These are phyloP conservation scores for Talaromyces borbonicus DNA, from an alignment of 495 filamentous ascomycete species.

Conservation along the genomic window DNA sequence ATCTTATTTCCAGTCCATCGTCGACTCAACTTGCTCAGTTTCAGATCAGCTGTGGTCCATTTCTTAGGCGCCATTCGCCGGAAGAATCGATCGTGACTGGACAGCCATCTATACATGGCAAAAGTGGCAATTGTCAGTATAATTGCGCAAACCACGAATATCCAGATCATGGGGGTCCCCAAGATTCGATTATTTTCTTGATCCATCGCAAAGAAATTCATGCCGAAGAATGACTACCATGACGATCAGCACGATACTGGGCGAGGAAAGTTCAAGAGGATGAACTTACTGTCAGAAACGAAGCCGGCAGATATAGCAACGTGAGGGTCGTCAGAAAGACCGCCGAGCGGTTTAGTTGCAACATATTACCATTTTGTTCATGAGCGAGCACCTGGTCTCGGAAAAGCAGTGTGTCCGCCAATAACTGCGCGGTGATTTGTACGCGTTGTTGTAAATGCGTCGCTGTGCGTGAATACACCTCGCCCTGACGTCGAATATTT, in stretches of 20 bases:
- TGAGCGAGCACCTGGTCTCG: constrained; percentile 26
- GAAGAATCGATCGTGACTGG: neutral
- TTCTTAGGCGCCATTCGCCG: constrained; percentile 4
- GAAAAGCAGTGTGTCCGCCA: constrained; percentile 27
- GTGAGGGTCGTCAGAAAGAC: constrained; percentile 34
- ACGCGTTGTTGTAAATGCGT: constrained; percentile 22
- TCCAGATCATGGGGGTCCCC: constrained; percentile 26
- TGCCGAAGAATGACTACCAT: constrained; percentile 24
- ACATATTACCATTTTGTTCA: constrained; percentile 27
- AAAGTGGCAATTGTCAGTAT: constrained; percentile 19
- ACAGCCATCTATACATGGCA: constrained; percentile 2
- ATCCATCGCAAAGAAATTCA: constrained; percentile 29
- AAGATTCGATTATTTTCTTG: constrained; percentile 13
- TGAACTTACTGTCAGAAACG: constrained; percentile 34
- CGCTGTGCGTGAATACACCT: constrained; percentile 19
- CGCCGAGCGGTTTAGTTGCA: constrained; percentile 29
- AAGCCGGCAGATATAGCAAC: constrained; percentile 33
- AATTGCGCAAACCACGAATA: constrained; percentile 20
- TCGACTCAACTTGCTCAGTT: neutral
- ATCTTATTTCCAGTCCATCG: neutral
- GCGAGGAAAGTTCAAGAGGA: neutral
- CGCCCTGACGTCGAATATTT: constrained; percentile 4
- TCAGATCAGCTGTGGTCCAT: neutral
- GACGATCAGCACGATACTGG: neutral
- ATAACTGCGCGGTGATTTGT: constrained; percentile 21